Percentiles rank a stretch among this genome's conserved stretches.
These are phyloP conservation scores for Fomitiporia mediterranea DNA, from an alignment of 1,284 basidiomycete species.

Conservation along the genomic window DNA sequence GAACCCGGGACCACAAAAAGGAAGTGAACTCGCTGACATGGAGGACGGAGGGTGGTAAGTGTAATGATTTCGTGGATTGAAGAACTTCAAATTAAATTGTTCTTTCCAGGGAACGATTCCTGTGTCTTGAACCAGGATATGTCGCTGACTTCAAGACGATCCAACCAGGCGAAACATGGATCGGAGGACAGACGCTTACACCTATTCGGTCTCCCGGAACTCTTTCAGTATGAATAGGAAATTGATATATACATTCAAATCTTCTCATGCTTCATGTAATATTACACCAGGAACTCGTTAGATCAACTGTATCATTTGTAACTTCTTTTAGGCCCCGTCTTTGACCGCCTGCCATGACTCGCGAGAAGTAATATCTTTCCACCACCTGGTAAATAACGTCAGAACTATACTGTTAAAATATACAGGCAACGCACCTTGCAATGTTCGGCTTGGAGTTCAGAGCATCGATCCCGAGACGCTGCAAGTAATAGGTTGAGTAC, in stretches of 20 bases:
- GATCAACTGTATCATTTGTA: not conserved
- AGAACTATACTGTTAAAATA: not conserved
- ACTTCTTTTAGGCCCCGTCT: slow-evolving; percentile 10
- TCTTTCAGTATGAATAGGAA: not conserved
- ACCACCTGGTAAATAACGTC: slow-evolving; percentile 13
- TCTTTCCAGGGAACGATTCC: slow-evolving; percentile 61
- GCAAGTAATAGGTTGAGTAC: not conserved
- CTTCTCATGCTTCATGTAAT: not conserved
- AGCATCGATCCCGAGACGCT: slow-evolving; percentile 10
- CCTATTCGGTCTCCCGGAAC: slow-evolving; percentile 23
- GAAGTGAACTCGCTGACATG: slow-evolving; percentile 79
- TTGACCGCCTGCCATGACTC: slow-evolving; percentile 17
- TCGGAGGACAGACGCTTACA: slow-evolving; percentile 64
- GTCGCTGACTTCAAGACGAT: slow-evolving; percentile 64
- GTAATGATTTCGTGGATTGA: slow-evolving; percentile 13
- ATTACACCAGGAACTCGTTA: not conserved
- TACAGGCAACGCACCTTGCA: slow-evolving; percentile 12
- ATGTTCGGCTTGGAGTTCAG: slow-evolving; percentile 13
- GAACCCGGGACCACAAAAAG: slow-evolving; percentile 74
- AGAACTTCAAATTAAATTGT: slow-evolving; percentile 3
- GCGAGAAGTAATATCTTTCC: slow-evolving; percentile 17
- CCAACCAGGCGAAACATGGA: slow-evolving; percentile 62
- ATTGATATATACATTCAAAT: not conserved
- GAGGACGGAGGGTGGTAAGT: slow-evolving; percentile 80
- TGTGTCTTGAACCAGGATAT: slow-evolving; percentile 85